A percentile compares a stretch with the other conserved stretches of the same genome.
phyloP scores from a whole-genome alignment of 2,329 filamentous ascomycete species.

The Alternaria sp. region DNA sequence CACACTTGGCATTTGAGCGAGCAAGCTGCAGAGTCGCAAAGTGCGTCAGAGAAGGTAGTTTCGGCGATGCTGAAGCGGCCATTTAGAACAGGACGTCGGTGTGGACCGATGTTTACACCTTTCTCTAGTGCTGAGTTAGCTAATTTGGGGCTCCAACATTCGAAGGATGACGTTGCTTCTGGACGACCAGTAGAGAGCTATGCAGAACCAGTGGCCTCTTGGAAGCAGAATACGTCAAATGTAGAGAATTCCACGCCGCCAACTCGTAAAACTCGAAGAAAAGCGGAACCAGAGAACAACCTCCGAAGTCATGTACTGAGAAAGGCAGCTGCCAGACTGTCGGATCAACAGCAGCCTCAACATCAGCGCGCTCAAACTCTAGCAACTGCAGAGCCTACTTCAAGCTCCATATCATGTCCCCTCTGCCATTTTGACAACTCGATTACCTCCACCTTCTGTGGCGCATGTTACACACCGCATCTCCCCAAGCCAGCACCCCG shows the following conservation, averaged over 20 bases:
- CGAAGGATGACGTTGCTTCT: not conserved
- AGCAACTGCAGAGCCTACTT: not conserved
- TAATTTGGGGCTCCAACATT: not conserved
- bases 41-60: not conserved
- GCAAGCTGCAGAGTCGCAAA: not conserved
- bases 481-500: not conserved
- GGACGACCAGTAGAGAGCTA: not conserved
- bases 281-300: not conserved
- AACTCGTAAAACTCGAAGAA: not conserved
- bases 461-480: not conserved
- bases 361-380: not conserved
- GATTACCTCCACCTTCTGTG: not conserved
- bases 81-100: rapidly evolving
- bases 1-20: not conserved
- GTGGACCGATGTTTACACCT: not conserved
- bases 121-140: not conserved
- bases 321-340: not conserved
- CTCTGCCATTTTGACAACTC: not conserved
- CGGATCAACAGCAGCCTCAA: not conserved
- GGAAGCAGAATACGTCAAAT: not conserved
- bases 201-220: not conserved
- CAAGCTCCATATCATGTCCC: not conserved
- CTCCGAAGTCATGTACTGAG: not conserved
- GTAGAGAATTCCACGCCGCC: no score
- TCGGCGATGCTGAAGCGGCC: not conserved